These are phyloP conservation scores for Sequoia sempervirens DNA, from an alignment of 75 land plant genomes.

Conservation along the genomic window DNA sequence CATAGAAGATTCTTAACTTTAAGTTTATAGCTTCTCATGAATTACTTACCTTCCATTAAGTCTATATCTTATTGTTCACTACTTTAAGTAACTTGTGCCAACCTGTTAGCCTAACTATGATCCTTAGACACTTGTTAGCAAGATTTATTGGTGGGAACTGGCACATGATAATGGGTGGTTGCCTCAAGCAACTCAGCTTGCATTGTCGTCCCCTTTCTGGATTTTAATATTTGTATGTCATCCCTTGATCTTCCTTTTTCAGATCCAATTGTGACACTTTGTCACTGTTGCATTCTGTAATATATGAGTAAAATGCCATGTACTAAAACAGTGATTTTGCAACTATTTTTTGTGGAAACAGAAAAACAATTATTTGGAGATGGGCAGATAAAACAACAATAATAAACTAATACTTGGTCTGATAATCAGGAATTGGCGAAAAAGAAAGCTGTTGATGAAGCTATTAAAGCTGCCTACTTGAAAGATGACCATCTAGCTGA, in stretches of 20 bases:
- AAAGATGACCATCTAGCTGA: conserved; percentile 54
- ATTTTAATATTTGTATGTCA: neutral
- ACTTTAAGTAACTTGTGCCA: neutral
- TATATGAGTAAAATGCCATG: neutral
- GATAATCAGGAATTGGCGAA: conserved; percentile 58
- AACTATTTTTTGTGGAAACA: neutral
- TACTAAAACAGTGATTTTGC: neutral
- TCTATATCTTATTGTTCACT: neutral
- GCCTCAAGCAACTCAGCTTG: neutral
- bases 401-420: neutral
- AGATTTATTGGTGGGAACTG: neutral
- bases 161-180: neutral
- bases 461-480: conserved; percentile 55
- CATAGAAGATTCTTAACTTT: no score
- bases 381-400: neutral
- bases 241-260: neutral
- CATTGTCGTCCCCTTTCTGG: neutral
- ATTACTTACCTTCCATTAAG: neutral
- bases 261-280: neutral
- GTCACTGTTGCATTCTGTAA: neutral
- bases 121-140: neutral
- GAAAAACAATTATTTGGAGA: neutral
- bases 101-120: neutral
- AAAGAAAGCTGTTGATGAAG: conserved; percentile 64
- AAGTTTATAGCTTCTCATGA: neutral